Evolutionary conservation across 2,329 filamentous ascomycete genomes (phyloP).

Genomic region (Dothideomycetes sp.): DNA sequence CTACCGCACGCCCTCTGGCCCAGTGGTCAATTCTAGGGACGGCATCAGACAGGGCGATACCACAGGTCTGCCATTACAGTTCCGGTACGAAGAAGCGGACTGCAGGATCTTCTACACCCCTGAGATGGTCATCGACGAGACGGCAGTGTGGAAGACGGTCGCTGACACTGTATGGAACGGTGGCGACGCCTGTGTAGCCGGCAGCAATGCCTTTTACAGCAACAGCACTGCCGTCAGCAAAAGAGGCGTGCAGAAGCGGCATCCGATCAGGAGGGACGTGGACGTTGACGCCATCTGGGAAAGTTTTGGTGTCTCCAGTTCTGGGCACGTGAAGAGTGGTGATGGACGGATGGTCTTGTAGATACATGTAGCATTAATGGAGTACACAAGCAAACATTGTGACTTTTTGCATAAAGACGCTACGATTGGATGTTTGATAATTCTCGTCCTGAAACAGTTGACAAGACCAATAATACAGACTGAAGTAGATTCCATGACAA

Average conservation of each 20-base stretch:
- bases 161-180: slow-evolving; percentile 22
- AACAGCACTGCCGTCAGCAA: slow-evolving; percentile 3
- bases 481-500: not conserved
- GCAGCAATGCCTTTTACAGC: slow-evolving; percentile 11
- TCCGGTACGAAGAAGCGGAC: slow-evolving; percentile 36
- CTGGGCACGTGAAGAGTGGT: not conserved
- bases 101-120: slow-evolving; percentile 43
- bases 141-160: slow-evolving; percentile 35
- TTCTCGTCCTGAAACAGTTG: not conserved
- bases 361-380: slow-evolving; percentile 3
- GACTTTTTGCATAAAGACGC: not conserved
- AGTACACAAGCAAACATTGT: not conserved
- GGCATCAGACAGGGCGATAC: slow-evolving; percentile 22
- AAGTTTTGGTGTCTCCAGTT: not conserved
- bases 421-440: too few relatives aligned
- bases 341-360: not conserved
- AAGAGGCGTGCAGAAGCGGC: slow-evolving; percentile 6
- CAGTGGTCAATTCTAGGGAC: slow-evolving; percentile 20
- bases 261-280: slow-evolving; percentile 12
- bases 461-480: too few relatives aligned
- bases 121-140: slow-evolving; percentile 37
- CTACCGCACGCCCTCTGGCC: slow-evolving; percentile 13
- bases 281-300: slow-evolving; percentile 6
- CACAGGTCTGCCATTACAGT: slow-evolving; percentile 36
- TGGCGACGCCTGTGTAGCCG: slow-evolving; percentile 20